Conservation (phyloP, 1,284 basidiomycete species). For the Apiotrichum veenhuisii region DNA sequence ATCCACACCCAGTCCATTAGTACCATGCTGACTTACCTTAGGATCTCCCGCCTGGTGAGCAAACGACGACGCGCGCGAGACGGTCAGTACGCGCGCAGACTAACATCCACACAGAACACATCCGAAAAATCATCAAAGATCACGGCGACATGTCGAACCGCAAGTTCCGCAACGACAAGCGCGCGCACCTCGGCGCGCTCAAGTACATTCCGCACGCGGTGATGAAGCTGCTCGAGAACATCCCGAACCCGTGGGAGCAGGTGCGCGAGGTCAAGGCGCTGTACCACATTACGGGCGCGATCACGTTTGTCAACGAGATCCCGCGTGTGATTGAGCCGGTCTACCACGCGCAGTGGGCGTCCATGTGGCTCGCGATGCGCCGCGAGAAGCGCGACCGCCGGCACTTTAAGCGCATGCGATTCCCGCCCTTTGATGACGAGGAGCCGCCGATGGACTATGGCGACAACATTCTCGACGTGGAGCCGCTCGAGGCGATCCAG, state of each 20-base stretch:
- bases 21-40: slow-evolving; percentile 4
- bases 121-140: slow-evolving; percentile 96
- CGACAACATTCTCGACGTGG: slow-evolving; percentile 97
- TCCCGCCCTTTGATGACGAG: slow-evolving; percentile 99
- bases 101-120: slow-evolving; percentile 64
- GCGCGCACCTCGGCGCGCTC: slow-evolving; percentile 94
- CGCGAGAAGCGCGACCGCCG: slow-evolving; percentile 97
- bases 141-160: slow-evolving; percentile 95
- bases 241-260: slow-evolving; percentile 99
- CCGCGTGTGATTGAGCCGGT: slow-evolving; percentile 95
- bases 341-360: slow-evolving; percentile 99
- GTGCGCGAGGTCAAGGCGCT: slow-evolving; percentile 94
- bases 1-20: too few species aligned
- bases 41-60: slow-evolving; percentile 46
- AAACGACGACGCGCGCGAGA: background rate
- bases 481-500: slow-evolving; percentile 96
- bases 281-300: slow-evolving; percentile 99
- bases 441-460: slow-evolving; percentile 97
- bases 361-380: slow-evolving; percentile 99
- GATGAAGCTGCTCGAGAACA: slow-evolving; percentile 98
- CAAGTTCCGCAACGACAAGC: slow-evolving; percentile 97
- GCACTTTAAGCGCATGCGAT: slow-evolving; percentile 99
- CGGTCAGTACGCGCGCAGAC: background rate
- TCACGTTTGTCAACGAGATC: slow-evolving; percentile 98
- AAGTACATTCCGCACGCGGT: slow-evolving; percentile 99